Evolutionary conservation across 805 yeast species (phyloP), one percentile per base, ranked within the genome.

Genomic region (Debaryomyces castellii): DNA sequence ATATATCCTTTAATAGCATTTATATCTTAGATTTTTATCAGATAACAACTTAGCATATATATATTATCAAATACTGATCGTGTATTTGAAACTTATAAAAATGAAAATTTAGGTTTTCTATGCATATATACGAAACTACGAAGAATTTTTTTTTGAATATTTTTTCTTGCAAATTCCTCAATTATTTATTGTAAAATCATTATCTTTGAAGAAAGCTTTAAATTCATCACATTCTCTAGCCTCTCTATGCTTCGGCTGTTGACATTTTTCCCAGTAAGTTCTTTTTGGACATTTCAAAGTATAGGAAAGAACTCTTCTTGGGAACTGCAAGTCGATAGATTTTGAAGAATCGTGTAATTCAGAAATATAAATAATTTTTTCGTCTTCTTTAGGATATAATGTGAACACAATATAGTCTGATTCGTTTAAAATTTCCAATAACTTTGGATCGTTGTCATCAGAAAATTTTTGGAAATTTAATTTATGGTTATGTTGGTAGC

Each of bases 181-280:
- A 5, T 41, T 30, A 30, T 18, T 32, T 7, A 30, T 11, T 17
- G 79, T 76, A 52, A 82, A 78, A 54, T 87, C 94, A 57, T 60
- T 82, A 0, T 66, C 64, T 40, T 69, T 69, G 58, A 77, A 87
- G 17, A 68, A 66, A 35, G 68, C 63, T 58, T 86, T 87, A 57
- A 89, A 87, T 14, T 62, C 60, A 33, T 77, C 82, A 33, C 87
- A 80, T 42, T 89, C 94, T 11, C 64, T 57, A 2, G 73, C 68
- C 57, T 91, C 96, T 52, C 81, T 79, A n/a, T 67, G 67, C 37
- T 67, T 67, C 0, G 85, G 65, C 60, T 89, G 95, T 40, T 69
- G 65, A 57, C 97, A 89, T 42, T 80, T 78, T 46, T 84, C 85
- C 97, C 97, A 90, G 47, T 81, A 82, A 0, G 78, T 62, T 50